Percentiles rank a stretch among this genome's conserved stretches.
phyloP scores from a whole-genome alignment of 768 basidiomycete species.

The Mycena indigotica region DNA sequence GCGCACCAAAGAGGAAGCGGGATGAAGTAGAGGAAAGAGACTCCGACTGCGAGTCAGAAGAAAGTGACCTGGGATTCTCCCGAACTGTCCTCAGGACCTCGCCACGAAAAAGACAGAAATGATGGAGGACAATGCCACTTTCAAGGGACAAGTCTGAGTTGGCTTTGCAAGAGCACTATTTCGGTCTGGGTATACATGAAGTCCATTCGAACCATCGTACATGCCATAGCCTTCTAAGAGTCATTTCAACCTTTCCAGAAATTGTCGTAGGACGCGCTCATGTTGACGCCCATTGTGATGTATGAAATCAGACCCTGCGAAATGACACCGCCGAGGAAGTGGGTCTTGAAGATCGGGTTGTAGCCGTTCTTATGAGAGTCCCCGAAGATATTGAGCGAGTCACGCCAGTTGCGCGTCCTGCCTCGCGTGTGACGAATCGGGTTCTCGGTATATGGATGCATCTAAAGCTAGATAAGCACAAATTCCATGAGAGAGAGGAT shows the following conservation, averaged over 20 bases:
- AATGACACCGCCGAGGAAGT: slow-evolving; percentile 53
- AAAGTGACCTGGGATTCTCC: neutral
- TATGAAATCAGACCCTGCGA: slow-evolving; percentile 54
- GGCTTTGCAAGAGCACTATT: neutral
- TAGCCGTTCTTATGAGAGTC: slow-evolving; percentile 52
- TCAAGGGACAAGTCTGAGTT: no score
- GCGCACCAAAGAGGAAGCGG: neutral
- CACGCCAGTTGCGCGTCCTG: slow-evolving; percentile 54
- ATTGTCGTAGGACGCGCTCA: slow-evolving; percentile 25
- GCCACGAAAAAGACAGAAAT: neutral
- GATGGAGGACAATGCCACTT: no score
- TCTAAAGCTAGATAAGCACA: slow-evolving; percentile 28
- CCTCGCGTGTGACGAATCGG: slow-evolving; percentile 49
- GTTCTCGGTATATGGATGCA: slow-evolving; percentile 55
- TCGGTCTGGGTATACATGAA: neutral
- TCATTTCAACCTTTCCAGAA: slow-evolving; percentile 26
- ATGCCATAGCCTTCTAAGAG: no score
- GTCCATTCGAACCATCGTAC: neutral
- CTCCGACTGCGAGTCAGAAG: neutral
- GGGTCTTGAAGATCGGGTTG: slow-evolving; percentile 54
- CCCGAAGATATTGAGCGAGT: slow-evolving; percentile 56
- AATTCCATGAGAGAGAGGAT: neutral
- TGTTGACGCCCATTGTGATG: slow-evolving; percentile 50
- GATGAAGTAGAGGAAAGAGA: neutral
- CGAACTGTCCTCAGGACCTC: neutral